These are phyloP conservation scores for Hygrocybe coccinea DNA, from an alignment of 768 basidiomycete genomes.

Conservation along the genomic window DNA sequence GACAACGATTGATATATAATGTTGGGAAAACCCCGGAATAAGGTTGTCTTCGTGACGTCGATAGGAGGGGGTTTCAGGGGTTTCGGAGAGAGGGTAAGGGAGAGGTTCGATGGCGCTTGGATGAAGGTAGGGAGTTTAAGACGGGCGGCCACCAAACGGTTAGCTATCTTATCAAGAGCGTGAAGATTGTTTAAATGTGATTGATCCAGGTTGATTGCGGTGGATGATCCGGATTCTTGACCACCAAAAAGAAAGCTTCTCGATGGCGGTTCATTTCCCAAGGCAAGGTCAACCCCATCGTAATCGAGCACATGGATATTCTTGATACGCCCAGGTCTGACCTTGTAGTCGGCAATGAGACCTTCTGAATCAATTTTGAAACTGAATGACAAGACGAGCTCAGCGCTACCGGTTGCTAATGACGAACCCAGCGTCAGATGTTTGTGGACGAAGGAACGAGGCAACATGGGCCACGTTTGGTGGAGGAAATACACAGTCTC, in stretches of 20 bases:
- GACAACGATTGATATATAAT: constrained; percentile 42
- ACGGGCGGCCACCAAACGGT: constrained; percentile 15
- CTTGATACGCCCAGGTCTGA: constrained; percentile 68
- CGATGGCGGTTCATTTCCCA: constrained; percentile 28
- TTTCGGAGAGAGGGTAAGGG: constrained; percentile 24
- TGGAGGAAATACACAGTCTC: constrained; percentile 63
- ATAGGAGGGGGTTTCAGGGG: constrained; percentile 16
- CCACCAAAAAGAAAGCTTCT: constrained; percentile 43
- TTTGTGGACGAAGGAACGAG: constrained; percentile 46
- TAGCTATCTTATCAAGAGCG: constrained; percentile 20
- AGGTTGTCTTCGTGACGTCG: constrained; percentile 31
- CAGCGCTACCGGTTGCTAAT: constrained; percentile 31
- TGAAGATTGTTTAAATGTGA: constrained; percentile 27
- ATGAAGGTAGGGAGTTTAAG: constrained; percentile 21
- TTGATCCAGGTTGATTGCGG: neutral
- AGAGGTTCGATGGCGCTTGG: constrained; percentile 19
- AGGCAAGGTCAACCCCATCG: constrained; percentile 52
- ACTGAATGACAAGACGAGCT: constrained; percentile 78
- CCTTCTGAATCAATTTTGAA: constrained; percentile 57
- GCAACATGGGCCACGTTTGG: constrained; percentile 68
- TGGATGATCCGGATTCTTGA: constrained; percentile 1
- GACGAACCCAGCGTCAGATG: constrained; percentile 40
- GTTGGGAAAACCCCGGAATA: constrained; percentile 48
- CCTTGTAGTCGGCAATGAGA: constrained; percentile 61
- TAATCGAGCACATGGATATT: constrained; percentile 67